These are phyloP conservation scores for Tremella fuciformis DNA, from an alignment of 768 basidiomycete species.

Conservation along the genomic window DNA sequence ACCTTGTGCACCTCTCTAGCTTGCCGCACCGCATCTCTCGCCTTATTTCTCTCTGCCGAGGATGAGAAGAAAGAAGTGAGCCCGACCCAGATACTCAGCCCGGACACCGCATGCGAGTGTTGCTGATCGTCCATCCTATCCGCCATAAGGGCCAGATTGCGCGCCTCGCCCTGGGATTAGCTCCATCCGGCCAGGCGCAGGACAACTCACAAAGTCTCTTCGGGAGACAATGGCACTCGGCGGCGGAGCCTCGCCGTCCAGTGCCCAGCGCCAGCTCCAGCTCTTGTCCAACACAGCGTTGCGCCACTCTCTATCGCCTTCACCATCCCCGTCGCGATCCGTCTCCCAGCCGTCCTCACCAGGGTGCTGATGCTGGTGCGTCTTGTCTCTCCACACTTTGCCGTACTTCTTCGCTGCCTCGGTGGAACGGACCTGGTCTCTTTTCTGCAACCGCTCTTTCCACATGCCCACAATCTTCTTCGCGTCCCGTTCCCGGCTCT, in stretches of 20 bases:
- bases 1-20: slow-evolving; percentile 12
- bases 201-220: slow-evolving; percentile 63
- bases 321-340: neutral
- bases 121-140: slow-evolving; percentile 45
- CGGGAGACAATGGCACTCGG: slow-evolving; percentile 88
- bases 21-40: slow-evolving; percentile 19
- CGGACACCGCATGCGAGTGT: slow-evolving; percentile 31
- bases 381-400: neutral
- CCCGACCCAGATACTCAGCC: slow-evolving; percentile 49
- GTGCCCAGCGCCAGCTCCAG: slow-evolving; percentile 82
- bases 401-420: slow-evolving; percentile 28
- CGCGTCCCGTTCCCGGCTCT: slow-evolving; percentile 27
- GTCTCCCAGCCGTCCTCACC: slow-evolving; percentile 12
- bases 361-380: neutral
- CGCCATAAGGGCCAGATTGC: slow-evolving; percentile 48
- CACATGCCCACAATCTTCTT: slow-evolving; percentile 59
- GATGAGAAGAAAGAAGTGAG: slow-evolving; percentile 44
- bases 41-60: slow-evolving; percentile 22
- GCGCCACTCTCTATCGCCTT: neutral
- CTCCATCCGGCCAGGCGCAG: neutral
- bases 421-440: slow-evolving; percentile 58
- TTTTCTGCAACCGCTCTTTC: slow-evolving; percentile 67
- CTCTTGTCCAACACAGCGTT: slow-evolving; percentile 56
- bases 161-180: slow-evolving; percentile 43
- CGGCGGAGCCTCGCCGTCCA: slow-evolving; percentile 80